Evolutionary conservation across 2,329 filamentous ascomycete genomes (phyloP).

Genomic region (Blastomyces parvus): DNA sequence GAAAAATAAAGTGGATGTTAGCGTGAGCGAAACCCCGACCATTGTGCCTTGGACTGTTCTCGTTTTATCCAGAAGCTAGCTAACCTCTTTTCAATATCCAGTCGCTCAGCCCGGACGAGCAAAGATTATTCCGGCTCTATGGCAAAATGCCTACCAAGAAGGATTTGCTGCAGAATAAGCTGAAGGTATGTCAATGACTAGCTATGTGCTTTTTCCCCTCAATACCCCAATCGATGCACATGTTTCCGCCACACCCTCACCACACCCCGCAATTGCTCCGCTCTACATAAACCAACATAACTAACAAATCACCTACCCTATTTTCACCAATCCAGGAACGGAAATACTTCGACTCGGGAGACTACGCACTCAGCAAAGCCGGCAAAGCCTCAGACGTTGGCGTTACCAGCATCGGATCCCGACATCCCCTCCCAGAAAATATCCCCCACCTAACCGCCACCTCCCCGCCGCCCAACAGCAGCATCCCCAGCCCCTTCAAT

Average conservation of each 20-base stretch:
- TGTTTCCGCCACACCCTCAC: not conserved
- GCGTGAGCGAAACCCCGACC: conserved; percentile 51
- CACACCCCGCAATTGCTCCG: not conserved
- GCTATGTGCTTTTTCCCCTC: not conserved
- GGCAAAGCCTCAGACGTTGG: conserved; percentile 93
- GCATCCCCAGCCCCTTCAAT: conserved; percentile 22
- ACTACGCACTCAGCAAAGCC: conserved; percentile 94
- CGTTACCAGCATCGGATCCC: conserved; percentile 83
- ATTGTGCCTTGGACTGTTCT: not conserved
- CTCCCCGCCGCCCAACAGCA: conserved; percentile 31
- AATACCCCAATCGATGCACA: not conserved
- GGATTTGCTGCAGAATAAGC: conserved; percentile 93
- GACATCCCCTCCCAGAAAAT: conserved; percentile 90
- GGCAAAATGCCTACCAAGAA: conserved; percentile 96
- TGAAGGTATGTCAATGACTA: conserved; percentile 53
- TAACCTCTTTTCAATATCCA: conserved; percentile 32
- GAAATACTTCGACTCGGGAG: conserved; percentile 96
- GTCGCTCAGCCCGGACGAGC: conserved; percentile 89
- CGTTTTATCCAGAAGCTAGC: not conserved
- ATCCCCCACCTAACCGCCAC: conserved; percentile 80
- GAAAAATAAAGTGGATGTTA: conserved; percentile 97
- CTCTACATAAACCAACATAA: not conserved
- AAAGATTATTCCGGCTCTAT: conserved; percentile 92
- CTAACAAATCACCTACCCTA: not conserved
- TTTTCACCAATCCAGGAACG: conserved; percentile 55